Evolutionary conservation across 202 grass and related monocot genomes (phyloP).

Genomic region (Bolboschoenoplectus hybrid): DNA sequence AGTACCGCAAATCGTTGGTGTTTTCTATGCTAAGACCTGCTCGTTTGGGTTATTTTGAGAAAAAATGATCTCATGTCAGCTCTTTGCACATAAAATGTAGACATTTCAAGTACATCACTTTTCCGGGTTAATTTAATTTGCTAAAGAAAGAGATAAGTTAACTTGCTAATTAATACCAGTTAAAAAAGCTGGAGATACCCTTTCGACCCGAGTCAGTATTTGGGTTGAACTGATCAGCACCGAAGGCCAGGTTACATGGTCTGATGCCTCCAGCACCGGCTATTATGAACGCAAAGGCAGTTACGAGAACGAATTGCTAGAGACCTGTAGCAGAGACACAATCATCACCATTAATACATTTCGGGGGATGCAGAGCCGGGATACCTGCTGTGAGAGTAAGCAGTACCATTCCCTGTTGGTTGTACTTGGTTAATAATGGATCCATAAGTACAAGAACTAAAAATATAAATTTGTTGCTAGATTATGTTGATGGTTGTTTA

Average conservation of each 20-base stretch:
- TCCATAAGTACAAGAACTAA: background rate
- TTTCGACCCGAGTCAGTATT: constrained; percentile 50
- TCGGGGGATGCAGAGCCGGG: constrained; percentile 53
- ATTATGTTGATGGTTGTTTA: background rate
- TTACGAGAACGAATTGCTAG: constrained; percentile 48
- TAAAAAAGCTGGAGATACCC: constrained; percentile 74
- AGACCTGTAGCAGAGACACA: constrained; percentile 43
- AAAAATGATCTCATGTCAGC: background rate
- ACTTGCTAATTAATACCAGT: constrained; percentile 47
- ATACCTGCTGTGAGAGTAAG: constrained; percentile 67
- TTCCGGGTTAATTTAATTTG: background rate
- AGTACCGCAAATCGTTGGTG: background rate
- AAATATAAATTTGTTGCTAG: background rate
- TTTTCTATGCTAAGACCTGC: background rate
- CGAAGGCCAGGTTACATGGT: constrained; percentile 67
- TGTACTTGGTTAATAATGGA: background rate
- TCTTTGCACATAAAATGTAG: background rate
- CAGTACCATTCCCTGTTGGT: constrained; percentile 59
- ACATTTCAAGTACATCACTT: background rate
- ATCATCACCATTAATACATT: background rate
- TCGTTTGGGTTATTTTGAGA: background rate
- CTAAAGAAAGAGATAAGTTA: background rate
- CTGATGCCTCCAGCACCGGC: constrained; percentile 61
- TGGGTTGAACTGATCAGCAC: constrained; percentile 74
- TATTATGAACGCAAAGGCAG: constrained; percentile 55